Evolutionary conservation across 2,329 filamentous ascomycete genomes (phyloP).

Genomic region (Juglanconis sp.): DNA sequence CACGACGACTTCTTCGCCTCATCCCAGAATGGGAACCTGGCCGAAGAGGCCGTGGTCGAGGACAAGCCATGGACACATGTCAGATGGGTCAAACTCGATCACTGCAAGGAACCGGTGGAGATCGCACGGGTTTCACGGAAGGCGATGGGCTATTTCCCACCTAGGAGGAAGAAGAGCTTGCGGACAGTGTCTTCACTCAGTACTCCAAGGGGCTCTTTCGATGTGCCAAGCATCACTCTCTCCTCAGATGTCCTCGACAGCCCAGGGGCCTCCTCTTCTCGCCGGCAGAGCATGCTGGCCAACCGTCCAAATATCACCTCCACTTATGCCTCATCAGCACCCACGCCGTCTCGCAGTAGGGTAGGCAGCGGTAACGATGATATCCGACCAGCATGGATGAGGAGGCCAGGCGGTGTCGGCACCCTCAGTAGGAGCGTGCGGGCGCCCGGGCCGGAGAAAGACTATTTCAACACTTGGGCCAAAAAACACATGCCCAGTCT

Average conservation of each 20-base stretch:
- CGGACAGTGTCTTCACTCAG: slow-evolving; percentile 62
- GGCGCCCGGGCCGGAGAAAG: slow-evolving; percentile 76
- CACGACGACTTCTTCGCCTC: slow-evolving; percentile 42
- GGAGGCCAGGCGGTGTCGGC: slow-evolving; percentile 83
- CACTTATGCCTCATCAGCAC: slow-evolving; percentile 24
- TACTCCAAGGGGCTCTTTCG: slow-evolving; percentile 65
- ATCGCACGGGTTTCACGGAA: slow-evolving; percentile 80
- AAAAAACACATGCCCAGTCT: slow-evolving; percentile 79
- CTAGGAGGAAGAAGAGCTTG: slow-evolving; percentile 79
- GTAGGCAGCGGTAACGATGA: slow-evolving; percentile 38
- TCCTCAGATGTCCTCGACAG: slow-evolving; percentile 32
- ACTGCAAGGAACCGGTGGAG: slow-evolving; percentile 66
- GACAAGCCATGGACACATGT: slow-evolving; percentile 80
- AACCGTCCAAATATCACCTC: slow-evolving; percentile 32
- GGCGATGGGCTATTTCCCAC: slow-evolving; percentile 86
- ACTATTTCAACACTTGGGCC: slow-evolving; percentile 80
- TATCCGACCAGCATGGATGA: slow-evolving; percentile 59
- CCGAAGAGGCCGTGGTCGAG: slow-evolving; percentile 37
- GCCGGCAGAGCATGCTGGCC: slow-evolving; percentile 42
- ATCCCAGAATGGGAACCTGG: slow-evolving; percentile 31
- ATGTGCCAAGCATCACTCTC: slow-evolving; percentile 48
- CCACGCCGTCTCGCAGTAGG: slow-evolving; percentile 34
- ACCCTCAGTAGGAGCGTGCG: slow-evolving; percentile 70
- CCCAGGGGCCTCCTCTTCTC: slow-evolving; percentile 34
- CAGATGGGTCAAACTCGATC: slow-evolving; percentile 81